Evolutionary conservation across 371 early-diverging fungal genomes (phyloP).

Genomic region (Basidiobolus meristosporus): DNA sequence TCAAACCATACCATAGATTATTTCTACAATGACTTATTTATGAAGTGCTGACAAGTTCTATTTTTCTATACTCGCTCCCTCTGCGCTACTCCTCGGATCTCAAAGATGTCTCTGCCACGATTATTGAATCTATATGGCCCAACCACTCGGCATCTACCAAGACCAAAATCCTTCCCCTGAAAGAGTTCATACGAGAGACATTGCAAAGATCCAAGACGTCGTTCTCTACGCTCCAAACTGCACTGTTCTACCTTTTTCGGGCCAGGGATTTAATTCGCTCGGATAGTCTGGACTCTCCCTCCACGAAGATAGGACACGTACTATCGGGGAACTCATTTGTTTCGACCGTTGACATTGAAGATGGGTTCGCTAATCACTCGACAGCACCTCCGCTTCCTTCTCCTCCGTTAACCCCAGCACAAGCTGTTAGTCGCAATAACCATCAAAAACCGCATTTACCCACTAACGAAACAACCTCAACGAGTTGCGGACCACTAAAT

Average conservation of each 20-base stretch:
- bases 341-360: not conserved
- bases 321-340: not conserved
- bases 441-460: not conserved
- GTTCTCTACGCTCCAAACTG: conserved; percentile 55
- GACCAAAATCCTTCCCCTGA: conserved; percentile 34
- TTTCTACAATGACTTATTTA: too few species aligned
- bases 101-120: conserved; percentile 33
- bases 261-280: conserved; percentile 6
- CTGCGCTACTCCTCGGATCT: too few species aligned
- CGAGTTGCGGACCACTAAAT: conserved; percentile 9
- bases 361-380: not conserved
- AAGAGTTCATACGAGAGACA: conserved; percentile 53
- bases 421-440: too few species aligned
- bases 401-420: too few species aligned
- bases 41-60: too few species aligned
- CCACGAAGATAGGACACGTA: not conserved
- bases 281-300: not conserved
- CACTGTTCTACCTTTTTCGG: conserved; percentile 45
- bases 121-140: conserved; percentile 37
- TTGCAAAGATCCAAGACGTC: conserved; percentile 55
- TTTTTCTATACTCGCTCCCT: too few species aligned
- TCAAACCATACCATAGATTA: too few species aligned
- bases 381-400: too few species aligned
- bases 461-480: not conserved
- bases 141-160: conserved; percentile 10